These are phyloP conservation scores for Paraphaeosphaeria sporulosa DNA, from an alignment of 2,329 filamentous ascomycete genomes.

Conservation along the genomic window DNA sequence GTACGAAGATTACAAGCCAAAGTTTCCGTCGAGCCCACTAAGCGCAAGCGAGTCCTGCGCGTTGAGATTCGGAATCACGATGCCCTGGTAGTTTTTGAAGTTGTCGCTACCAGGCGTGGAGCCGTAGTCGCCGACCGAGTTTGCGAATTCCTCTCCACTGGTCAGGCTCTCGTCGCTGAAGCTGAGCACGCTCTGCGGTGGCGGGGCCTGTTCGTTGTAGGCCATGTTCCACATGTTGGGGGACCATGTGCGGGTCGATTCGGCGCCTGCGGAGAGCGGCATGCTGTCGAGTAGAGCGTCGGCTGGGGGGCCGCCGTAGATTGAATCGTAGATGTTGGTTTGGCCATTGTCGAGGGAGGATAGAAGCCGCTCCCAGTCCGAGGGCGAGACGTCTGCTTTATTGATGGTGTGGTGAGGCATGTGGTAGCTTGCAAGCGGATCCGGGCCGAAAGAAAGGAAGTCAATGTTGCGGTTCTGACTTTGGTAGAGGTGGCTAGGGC, in stretches of 20 bases:
- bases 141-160: constrained; percentile 57
- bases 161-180: constrained; percentile 67
- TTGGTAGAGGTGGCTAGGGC: constrained; percentile 34
- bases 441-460: constrained; percentile 56
- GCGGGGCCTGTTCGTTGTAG: constrained; percentile 35
- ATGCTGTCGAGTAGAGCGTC: constrained; percentile 47
- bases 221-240: constrained; percentile 47
- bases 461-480: constrained; percentile 54
- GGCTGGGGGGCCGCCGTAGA: constrained; percentile 71
- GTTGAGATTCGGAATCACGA: constrained; percentile 47
- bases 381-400: constrained; percentile 61
- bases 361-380: constrained; percentile 84
- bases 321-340: constrained; percentile 84
- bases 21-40: constrained; percentile 50
- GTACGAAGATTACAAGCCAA: constrained; percentile 44
- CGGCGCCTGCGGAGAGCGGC: constrained; percentile 38
- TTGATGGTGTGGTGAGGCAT: constrained; percentile 46
- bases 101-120: constrained; percentile 41
- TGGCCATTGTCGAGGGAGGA: constrained; percentile 80
- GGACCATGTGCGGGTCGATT: constrained; percentile 45
- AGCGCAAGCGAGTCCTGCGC: constrained; percentile 33
- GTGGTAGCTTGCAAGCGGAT: constrained; percentile 42
- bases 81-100: constrained; percentile 37
- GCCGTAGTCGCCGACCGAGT: constrained; percentile 36
- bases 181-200: constrained; percentile 64